Percentiles rank a stretch among this genome's conserved stretches.
phyloP scores from a whole-genome alignment of 192 early-diverging fungal species.

The Diversispora eburnea region DNA sequence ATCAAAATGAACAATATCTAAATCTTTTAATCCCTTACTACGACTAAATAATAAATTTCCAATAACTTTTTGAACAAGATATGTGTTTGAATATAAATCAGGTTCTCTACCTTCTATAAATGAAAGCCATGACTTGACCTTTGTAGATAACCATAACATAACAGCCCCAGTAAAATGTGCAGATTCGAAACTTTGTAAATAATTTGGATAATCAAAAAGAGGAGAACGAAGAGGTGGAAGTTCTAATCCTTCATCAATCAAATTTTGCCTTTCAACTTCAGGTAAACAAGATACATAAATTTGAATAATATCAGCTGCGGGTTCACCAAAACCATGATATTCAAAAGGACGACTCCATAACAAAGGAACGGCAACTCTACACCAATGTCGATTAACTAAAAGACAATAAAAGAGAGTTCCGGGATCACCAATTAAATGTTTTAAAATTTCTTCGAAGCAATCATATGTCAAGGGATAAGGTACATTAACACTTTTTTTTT shows the following conservation, averaged over 20 bases:
- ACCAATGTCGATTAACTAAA: conserved; percentile 14
- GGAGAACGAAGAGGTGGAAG: neutral
- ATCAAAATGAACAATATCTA: conserved; percentile 8
- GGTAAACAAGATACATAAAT: conserved; percentile 15
- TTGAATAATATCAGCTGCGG: neutral
- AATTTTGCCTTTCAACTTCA: neutral
- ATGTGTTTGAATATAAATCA: neutral
- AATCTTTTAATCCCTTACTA: conserved; percentile 7
- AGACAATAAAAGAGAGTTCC: conserved; percentile 10
- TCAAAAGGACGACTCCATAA: conserved; percentile 22
- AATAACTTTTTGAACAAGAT: neutral
- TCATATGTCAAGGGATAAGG: no score
- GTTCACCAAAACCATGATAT: conserved; percentile 12
- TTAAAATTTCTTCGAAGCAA: conserved; percentile 10
- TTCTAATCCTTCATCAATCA: neutral
- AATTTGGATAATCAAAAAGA: conserved; percentile 12
- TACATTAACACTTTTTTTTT: no score
- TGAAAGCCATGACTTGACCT: neutral
- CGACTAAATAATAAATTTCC: conserved; percentile 8
- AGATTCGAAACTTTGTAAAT: conserved; percentile 19
- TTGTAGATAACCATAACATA: neutral
- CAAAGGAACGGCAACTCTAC: neutral
- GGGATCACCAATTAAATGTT: neutral
- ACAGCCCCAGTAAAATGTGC: conserved; percentile 5
- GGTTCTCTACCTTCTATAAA: neutral